A percentile compares a stretch with the other conserved stretches of the same genome.
phyloP scores from a whole-genome alignment of 2,329 filamentous ascomycete species.

The Niveomyces coronatus region DNA sequence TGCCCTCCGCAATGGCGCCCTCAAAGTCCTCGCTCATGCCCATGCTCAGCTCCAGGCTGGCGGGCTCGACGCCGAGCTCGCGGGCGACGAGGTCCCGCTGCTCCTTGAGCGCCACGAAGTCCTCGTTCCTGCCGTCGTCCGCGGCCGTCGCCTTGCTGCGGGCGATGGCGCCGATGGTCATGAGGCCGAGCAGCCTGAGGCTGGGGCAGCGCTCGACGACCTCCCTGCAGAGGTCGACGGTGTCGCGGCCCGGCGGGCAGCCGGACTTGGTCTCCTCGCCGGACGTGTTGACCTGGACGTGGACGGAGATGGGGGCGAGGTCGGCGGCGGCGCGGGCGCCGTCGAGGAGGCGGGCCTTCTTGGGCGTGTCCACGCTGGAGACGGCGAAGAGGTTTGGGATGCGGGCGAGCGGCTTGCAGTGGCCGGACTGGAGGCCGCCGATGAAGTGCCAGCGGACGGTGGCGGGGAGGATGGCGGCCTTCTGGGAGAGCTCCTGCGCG shows the following conservation, averaged over 20 bases:
- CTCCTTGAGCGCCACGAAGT: slow-evolving; percentile 62
- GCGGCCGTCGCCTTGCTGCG: slow-evolving; percentile 62
- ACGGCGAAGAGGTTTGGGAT: slow-evolving; percentile 88
- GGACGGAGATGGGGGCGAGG: slow-evolving; percentile 52
- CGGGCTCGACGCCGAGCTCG: slow-evolving; percentile 35
- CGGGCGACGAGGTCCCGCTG: slow-evolving; percentile 59
- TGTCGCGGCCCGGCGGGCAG: slow-evolving; percentile 54
- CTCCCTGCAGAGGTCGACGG: slow-evolving; percentile 55
- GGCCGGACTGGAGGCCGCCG: slow-evolving; percentile 80
- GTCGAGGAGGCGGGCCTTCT: slow-evolving; percentile 78
- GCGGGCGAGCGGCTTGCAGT: slow-evolving; percentile 78
- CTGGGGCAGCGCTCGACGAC: slow-evolving; percentile 62
- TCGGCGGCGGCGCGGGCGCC: slow-evolving; percentile 52
- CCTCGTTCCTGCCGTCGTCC: slow-evolving; percentile 84
- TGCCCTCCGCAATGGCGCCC: slow-evolving; percentile 72
- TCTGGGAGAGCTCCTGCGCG: slow-evolving; percentile 77
- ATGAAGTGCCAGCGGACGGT: slow-evolving; percentile 93
- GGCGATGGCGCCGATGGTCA: slow-evolving; percentile 96
- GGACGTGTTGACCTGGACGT: slow-evolving; percentile 93
- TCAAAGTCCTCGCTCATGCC: slow-evolving; percentile 98
- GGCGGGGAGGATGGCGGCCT: slow-evolving; percentile 66
- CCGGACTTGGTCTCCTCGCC: slow-evolving; percentile 82
- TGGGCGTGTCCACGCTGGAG: slow-evolving; percentile 76
- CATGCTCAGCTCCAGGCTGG: slow-evolving; percentile 82
- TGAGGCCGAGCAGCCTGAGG: slow-evolving; percentile 69